A percentile compares a stretch with the other conserved stretches of the same genome.
Evolutionary conservation across 2,329 filamentous ascomycete genomes (phyloP).

Genomic region (Nannizzia gypsea): DNA sequence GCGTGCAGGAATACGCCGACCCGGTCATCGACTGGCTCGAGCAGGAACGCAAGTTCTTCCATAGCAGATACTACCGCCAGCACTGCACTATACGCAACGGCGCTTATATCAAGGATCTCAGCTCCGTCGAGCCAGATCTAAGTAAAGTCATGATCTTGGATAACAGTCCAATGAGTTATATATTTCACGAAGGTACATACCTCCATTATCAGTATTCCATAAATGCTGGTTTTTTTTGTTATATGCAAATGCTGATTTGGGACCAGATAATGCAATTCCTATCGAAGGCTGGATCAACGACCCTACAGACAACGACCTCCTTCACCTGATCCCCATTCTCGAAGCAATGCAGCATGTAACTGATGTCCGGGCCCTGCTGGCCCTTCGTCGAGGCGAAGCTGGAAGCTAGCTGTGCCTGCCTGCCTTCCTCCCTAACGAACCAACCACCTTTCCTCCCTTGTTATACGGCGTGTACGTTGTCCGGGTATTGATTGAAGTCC

Average conservation of each 20-base stretch:
- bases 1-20: constrained; percentile 96
- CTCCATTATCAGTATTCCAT: too few species aligned
- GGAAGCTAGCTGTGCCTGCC: constrained; percentile 21
- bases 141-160: constrained; percentile 98
- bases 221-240: too few species aligned
- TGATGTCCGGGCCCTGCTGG: constrained; percentile 82
- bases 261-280: constrained; percentile 87
- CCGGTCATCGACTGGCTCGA: constrained; percentile 98
- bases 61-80: constrained; percentile 84
- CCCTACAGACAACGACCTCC: constrained; percentile 87
- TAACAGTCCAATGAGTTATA: constrained; percentile 95
- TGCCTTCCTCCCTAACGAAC: not conserved
- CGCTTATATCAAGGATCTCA: constrained; percentile 95
- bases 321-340: constrained; percentile 82
- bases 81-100: constrained; percentile 94
- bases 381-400: constrained; percentile 69
- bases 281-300: constrained; percentile 99
- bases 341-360: constrained; percentile 95
- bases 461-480: not conserved
- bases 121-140: constrained; percentile 88
- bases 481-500: not conserved
- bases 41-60: constrained; percentile 92
- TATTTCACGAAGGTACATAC: constrained; percentile 85
- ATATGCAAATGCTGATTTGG: not conserved
- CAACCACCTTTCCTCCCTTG: too few species aligned